Conservation (phyloP, 2,329 filamentous ascomycete genomes). For the Catunica adiposa region DNA sequence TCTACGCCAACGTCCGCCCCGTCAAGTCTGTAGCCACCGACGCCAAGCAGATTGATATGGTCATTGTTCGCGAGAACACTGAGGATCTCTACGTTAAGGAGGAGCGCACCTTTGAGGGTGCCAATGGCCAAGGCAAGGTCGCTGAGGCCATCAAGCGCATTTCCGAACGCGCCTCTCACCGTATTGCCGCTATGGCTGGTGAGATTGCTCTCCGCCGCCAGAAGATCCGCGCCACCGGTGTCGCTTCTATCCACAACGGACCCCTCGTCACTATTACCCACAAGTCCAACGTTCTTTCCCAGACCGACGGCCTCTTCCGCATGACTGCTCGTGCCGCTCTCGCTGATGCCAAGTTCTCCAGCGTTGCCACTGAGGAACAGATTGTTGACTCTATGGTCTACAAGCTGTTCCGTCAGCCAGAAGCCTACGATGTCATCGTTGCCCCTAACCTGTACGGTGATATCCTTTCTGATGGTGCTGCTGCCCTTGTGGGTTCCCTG, state of each 20-base stretch:
- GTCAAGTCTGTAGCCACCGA: conserved; percentile 67
- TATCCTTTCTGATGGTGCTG: conserved; percentile 87
- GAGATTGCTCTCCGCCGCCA: conserved; percentile 83
- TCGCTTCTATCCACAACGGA: conserved; percentile 42
- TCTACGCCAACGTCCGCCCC: conserved; percentile 94
- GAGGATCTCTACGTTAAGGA: conserved; percentile 98
- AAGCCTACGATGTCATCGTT: conserved; percentile 93
- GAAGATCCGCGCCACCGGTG: conserved; percentile 49
- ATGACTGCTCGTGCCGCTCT: conserved; percentile 61
- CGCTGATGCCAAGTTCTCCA: conserved; percentile 43
- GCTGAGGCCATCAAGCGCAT: conserved; percentile 98
- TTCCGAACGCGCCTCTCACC: conserved; percentile 62
- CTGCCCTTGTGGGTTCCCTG: conserved; percentile 78
- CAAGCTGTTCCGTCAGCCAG: conserved; percentile 94
- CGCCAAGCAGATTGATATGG: conserved; percentile 67
- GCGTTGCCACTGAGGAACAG: conserved; percentile 72
- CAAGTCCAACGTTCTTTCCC: conserved; percentile 92
- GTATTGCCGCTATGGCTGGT: conserved; percentile 85
- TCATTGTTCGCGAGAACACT: conserved; percentile 97
- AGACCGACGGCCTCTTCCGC: conserved; percentile 93
- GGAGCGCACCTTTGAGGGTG: conserved; percentile 64
- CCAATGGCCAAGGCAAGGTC: conserved; percentile 57
- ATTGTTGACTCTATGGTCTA: conserved; percentile 99
- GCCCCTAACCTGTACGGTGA: conserved; percentile 96
- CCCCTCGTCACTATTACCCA: conserved; percentile 91